Percentiles rank a stretch among this genome's conserved stretches.
phyloP scores from a whole-genome alignment of 179 eudicot species.

The Silene coronaria region DNA sequence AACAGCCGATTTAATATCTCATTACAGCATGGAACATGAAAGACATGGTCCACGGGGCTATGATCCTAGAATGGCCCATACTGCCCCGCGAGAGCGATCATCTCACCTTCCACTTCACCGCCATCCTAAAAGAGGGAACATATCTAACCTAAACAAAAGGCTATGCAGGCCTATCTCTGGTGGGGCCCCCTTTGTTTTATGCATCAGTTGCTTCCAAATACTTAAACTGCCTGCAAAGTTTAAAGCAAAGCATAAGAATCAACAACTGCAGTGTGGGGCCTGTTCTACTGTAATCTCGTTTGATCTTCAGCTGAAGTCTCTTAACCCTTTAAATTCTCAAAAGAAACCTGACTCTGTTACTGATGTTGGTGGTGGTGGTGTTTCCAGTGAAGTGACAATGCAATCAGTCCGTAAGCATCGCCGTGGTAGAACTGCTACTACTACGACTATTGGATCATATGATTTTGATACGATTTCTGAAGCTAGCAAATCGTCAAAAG shows the following conservation, averaged over 20 bases:
- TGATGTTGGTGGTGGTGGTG: constrained; percentile 18
- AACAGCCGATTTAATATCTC: constrained; percentile 8
- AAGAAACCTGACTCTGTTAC: constrained; percentile 24
- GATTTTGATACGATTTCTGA: constrained; percentile 43
- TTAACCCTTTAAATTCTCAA: constrained; percentile 25
- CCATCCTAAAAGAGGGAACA: constrained; percentile 34
- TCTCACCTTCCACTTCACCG: constrained; percentile 28
- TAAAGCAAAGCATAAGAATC: constrained; percentile 26
- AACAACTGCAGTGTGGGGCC: constrained; percentile 57
- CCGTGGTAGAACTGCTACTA: constrained; percentile 25
- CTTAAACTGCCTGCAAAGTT: constrained; percentile 53
- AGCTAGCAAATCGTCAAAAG: constrained; percentile 25
- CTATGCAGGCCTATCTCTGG: constrained; percentile 55
- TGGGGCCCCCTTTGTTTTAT: constrained; percentile 77
- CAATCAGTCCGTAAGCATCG: constrained; percentile 11
- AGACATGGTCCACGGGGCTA: constrained; percentile 28
- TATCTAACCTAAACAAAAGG: constrained; percentile 30
- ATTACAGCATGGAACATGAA: constrained; percentile 26
- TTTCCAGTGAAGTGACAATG: constrained; percentile 16
- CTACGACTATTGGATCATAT: constrained; percentile 34
- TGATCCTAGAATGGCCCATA: constrained; percentile 28
- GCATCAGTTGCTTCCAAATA: constrained; percentile 64
- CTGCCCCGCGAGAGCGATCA: constrained; percentile 25
- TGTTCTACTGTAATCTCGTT: constrained; percentile 43
- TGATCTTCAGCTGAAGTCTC: constrained; percentile 32